phyloP scores from a whole-genome alignment of 78 protist genomes.

The Dictyostelium capitatum region DNA sequence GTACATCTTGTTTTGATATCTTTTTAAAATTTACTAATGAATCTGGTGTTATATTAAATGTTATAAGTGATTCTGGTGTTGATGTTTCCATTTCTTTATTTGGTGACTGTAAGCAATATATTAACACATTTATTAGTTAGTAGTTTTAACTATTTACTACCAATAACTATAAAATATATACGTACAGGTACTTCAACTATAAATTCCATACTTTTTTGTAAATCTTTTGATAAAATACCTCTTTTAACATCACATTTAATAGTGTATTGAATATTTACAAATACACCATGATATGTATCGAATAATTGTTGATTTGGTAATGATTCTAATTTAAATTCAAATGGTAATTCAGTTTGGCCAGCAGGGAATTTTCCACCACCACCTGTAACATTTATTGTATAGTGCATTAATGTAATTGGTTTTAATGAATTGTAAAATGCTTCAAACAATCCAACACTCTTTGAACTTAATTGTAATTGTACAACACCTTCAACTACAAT shows the following conservation, averaged over 20 bases:
- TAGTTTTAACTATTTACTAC: too few species aligned
- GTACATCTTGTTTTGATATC: slow-evolving; percentile 81
- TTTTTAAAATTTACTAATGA: slow-evolving; percentile 79
- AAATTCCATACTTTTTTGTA: slow-evolving; percentile 79
- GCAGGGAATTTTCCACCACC: slow-evolving; percentile 87
- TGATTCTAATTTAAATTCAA: slow-evolving; percentile 89
- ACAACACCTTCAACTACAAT: slow-evolving; percentile 77
- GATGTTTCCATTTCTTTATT: not conserved
- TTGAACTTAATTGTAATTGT: slow-evolving; percentile 85
- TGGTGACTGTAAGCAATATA: too few species aligned
- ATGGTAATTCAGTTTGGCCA: slow-evolving; percentile 93
- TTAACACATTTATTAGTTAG: too few species aligned
- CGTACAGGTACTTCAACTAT: slow-evolving; percentile 84
- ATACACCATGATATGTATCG: slow-evolving; percentile 97
- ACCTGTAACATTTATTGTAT: slow-evolving; percentile 48
- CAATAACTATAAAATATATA: not conserved
- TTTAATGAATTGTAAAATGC: slow-evolving; percentile 89
- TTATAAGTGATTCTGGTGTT: slow-evolving; percentile 42
- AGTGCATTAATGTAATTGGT: slow-evolving; percentile 82
- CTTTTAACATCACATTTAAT: slow-evolving; percentile 84
- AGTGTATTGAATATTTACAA: slow-evolving; percentile 85
- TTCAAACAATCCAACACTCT: slow-evolving; percentile 89
- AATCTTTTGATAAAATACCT: slow-evolving; percentile 85
- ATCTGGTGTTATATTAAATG: slow-evolving; percentile 84
- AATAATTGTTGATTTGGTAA: slow-evolving; percentile 68